Percentiles rank a stretch among this genome's conserved stretches.
Conservation (phyloP, 805 yeast species). For the Saccharomycopsis oosterbeekiorum region DNA sequence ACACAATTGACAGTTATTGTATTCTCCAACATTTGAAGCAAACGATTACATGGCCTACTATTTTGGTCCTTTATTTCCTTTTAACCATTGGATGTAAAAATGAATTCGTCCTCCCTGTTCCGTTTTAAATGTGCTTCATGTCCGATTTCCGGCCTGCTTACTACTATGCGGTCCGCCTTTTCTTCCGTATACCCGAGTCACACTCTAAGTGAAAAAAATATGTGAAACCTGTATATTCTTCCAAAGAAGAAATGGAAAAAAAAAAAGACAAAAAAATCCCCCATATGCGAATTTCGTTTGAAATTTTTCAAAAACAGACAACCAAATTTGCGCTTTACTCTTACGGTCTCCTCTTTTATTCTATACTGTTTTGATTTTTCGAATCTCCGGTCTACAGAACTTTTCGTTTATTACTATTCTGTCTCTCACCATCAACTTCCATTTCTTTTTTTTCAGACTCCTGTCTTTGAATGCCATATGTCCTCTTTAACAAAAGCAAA, state of each 20-base stretch:
- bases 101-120: neutral
- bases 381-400: neutral
- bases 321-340: neutral
- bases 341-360: neutral
- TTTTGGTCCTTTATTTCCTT: neutral
- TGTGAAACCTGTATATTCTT: too few species aligned
- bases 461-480: too few species aligned
- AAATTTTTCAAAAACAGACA: too few species aligned
- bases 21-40: neutral
- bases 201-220: neutral
- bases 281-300: too few species aligned
- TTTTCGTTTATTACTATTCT: too few species aligned
- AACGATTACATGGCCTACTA: neutral
- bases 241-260: neutral
- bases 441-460: too few species aligned
- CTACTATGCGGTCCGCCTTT: neutral
- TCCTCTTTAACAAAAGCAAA: too few species aligned
- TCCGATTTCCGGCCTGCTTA: neutral
- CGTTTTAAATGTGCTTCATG: neutral
- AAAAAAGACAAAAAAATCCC: neutral
- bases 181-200: neutral
- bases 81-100: neutral
- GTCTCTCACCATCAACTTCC: too few species aligned
- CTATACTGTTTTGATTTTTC: neutral
- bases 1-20: neutral